These are phyloP conservation scores for Biscutella auriculata DNA, from an alignment of 441 rosid genomes.

Conservation along the genomic window DNA sequence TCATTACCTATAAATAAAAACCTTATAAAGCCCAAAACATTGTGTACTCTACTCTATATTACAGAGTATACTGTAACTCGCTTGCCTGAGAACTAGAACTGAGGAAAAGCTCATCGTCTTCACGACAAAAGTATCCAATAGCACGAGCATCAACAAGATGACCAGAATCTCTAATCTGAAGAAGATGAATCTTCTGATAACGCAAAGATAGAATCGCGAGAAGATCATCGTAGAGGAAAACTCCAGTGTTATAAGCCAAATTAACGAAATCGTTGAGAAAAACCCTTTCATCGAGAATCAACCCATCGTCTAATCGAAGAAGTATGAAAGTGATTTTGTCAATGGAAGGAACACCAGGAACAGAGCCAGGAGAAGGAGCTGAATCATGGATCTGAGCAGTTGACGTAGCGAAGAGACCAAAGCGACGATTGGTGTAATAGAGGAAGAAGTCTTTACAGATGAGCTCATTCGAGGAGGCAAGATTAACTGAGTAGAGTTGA, in stretches of 20 bases:
- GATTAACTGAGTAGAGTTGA: slow-evolving; percentile 54
- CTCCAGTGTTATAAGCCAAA: slow-evolving; percentile 69
- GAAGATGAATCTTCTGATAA: slow-evolving; percentile 74
- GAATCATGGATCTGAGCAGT: slow-evolving; percentile 83
- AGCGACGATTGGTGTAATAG: slow-evolving; percentile 46
- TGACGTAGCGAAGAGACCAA: slow-evolving; percentile 85
- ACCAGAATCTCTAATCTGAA: slow-evolving; percentile 89
- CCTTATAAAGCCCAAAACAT: background rate
- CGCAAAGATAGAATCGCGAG: slow-evolving; percentile 79
- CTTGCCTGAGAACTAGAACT: slow-evolving; percentile 69
- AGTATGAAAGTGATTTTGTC: slow-evolving; percentile 82
- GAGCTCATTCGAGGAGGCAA: slow-evolving; percentile 70
- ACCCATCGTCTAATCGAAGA: slow-evolving; percentile 82
- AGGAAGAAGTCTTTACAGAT: slow-evolving; percentile 92
- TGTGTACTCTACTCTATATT: background rate
- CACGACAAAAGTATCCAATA: slow-evolving; percentile 73
- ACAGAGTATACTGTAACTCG: background rate
- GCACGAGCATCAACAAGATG: slow-evolving; percentile 79
- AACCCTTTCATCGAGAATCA: slow-evolving; percentile 65
- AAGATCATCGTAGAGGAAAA: slow-evolving; percentile 78
- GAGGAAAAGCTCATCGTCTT: slow-evolving; percentile 90
- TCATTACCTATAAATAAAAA: slow-evolving; percentile 33
- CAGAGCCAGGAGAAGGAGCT: slow-evolving; percentile 52
- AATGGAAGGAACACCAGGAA: slow-evolving; percentile 74
- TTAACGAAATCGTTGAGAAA: slow-evolving; percentile 74